Conservation (phyloP, 208 protist species). For the Balamuthia mandrillaris region DNA sequence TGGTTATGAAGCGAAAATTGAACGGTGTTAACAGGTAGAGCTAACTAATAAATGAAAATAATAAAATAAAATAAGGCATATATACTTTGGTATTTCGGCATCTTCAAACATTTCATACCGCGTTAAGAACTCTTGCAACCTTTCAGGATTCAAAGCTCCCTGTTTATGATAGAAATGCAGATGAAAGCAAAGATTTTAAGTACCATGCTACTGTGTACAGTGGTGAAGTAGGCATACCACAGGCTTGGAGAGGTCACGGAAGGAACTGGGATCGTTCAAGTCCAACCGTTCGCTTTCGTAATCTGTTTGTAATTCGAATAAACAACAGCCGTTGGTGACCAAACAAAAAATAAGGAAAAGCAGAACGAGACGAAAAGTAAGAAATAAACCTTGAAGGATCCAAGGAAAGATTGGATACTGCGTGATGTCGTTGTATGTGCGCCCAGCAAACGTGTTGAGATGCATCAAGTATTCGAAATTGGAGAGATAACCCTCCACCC, state of each 20-base stretch:
- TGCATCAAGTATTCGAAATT: constrained; percentile 98
- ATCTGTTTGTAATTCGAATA: constrained; percentile 63
- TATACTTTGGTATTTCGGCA: constrained; percentile 25
- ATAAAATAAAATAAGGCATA: background rate
- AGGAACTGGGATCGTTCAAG: constrained; percentile 78
- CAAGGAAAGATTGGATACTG: constrained; percentile 98
- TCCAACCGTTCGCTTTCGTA: constrained; percentile 88
- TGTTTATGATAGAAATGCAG: background rate
- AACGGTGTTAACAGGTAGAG: background rate
- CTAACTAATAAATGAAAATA: background rate
- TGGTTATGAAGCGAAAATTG: constrained; percentile 37
- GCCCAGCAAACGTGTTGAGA: constrained; percentile 93
- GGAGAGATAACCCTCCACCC: constrained; percentile 82
- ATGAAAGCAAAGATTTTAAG: background rate
- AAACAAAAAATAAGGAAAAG: constrained; percentile 5
- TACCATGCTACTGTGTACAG: background rate
- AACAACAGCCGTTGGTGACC: background rate
- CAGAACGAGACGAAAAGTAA: background rate
- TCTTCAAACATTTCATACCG: constrained; percentile 36
- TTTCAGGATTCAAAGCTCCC: background rate
- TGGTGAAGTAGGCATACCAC: constrained; percentile 68
- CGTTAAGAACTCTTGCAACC: background rate
- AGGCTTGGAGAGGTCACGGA: constrained; percentile 92
- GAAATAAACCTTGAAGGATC: constrained; percentile 64
- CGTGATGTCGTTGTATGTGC: constrained; percentile 89